phyloP scores from a whole-genome alignment of 306 rosid species.

The Acacia melanoxylon region DNA sequence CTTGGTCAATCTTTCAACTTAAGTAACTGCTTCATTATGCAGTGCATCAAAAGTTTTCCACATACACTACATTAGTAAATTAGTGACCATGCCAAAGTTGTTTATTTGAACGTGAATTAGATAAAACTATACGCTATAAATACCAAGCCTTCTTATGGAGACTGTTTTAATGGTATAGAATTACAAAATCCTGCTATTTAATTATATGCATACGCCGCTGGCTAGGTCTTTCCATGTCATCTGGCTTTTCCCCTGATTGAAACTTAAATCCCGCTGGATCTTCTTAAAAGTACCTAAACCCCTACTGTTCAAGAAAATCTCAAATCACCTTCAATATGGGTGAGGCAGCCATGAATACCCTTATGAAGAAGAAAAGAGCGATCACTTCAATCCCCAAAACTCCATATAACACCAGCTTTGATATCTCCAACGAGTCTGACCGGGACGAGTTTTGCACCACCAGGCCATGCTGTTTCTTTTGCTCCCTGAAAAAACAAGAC shows the following conservation, averaged over 20 bases:
- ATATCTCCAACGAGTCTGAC: background rate
- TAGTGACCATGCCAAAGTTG: background rate
- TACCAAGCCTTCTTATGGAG: background rate
- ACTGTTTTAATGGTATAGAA: background rate
- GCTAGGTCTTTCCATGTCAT: background rate
- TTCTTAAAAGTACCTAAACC: background rate
- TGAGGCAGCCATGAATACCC: background rate
- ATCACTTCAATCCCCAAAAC: background rate
- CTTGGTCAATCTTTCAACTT: background rate
- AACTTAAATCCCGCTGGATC: slow-evolving; percentile 1
- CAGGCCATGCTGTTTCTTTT: background rate
- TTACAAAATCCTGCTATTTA: background rate
- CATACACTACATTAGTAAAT: background rate
- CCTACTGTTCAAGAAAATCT: background rate
- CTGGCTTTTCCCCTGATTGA: background rate
- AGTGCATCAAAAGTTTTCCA: background rate
- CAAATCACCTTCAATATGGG: background rate
- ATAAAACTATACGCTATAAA: background rate
- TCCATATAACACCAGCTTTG: background rate
- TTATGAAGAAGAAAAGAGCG: background rate
- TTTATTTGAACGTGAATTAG: background rate
- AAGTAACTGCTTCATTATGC: background rate
- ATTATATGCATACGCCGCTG: background rate
- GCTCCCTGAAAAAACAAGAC: background rate
- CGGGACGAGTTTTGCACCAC: background rate